phyloP scores from a whole-genome alignment of 768 basidiomycete species.

The Leccinum imitatum region DNA sequence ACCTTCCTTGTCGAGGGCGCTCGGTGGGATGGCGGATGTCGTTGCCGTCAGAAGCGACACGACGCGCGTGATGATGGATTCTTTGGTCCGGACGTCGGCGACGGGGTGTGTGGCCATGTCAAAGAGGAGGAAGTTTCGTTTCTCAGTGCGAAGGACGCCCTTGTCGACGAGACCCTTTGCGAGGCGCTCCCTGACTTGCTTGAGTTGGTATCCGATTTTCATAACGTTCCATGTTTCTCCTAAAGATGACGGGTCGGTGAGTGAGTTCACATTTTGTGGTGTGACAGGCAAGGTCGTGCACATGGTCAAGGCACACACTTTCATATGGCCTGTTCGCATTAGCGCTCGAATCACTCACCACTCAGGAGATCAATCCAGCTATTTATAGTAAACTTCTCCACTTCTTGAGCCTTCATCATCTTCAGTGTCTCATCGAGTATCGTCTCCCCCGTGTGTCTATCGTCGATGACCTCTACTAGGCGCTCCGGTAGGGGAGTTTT shows the following conservation, averaged over 20 bases:
- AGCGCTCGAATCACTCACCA: constrained; percentile 46
- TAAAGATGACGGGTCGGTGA: constrained; percentile 30
- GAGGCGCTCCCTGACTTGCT: constrained; percentile 96
- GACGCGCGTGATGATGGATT: constrained; percentile 74
- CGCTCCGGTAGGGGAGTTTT: constrained; percentile 78
- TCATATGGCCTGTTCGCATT: not conserved
- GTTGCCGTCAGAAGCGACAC: constrained; percentile 78
- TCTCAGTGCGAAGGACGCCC: constrained; percentile 97
- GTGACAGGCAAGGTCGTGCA: not conserved
- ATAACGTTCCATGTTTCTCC: constrained; percentile 99
- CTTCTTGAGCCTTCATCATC: constrained; percentile 87
- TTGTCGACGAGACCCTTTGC: constrained; percentile 98
- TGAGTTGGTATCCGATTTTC: constrained; percentile 99
- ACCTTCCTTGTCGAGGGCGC: constrained; percentile 73
- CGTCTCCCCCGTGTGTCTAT: constrained; percentile 92
- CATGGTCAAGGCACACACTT: not conserved
- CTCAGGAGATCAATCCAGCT: constrained; percentile 95
- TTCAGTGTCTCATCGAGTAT: constrained; percentile 93
- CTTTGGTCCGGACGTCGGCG: constrained; percentile 89
- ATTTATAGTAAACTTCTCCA: constrained; percentile 60
- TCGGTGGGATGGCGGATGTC: constrained; percentile 74
- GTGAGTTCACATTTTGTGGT: not conserved
- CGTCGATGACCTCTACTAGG: constrained; percentile 88
- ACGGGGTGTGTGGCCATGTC: constrained; percentile 99
- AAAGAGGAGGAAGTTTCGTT: constrained; percentile 97